These are phyloP conservation scores for Monoraphidium neglectum DNA, from an alignment of 139 green algal genomes.

Conservation along the genomic window DNA sequence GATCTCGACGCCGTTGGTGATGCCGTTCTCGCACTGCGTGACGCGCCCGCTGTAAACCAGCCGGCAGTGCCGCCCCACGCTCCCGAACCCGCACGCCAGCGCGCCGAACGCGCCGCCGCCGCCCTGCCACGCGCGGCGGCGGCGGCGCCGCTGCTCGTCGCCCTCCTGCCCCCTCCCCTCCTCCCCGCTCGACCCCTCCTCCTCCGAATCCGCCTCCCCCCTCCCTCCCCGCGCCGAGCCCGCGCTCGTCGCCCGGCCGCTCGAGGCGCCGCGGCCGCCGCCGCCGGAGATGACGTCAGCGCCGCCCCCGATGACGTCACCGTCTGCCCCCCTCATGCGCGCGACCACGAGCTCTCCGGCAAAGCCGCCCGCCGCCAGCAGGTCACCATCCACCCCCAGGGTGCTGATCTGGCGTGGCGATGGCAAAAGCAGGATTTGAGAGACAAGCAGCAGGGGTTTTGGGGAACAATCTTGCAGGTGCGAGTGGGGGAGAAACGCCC, in stretches of 20 bases:
- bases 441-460: too few relatives aligned
- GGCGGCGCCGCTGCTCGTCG: neutral
- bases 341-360: conserved; percentile 81
- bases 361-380: conserved; percentile 86
- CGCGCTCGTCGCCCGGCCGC: too few relatives aligned
- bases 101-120: too few relatives aligned
- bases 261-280: too few relatives aligned
- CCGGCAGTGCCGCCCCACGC: neutral
- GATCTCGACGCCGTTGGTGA: conserved; percentile 95
- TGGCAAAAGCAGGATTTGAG: too few relatives aligned
- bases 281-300: neutral
- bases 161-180: neutral
- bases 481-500: too few relatives aligned
- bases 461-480: too few relatives aligned
- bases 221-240: too few relatives aligned
- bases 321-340: conserved; percentile 23
- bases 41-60: conserved; percentile 42
- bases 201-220: too few relatives aligned
- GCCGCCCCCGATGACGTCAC: neutral
- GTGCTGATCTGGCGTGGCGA: conserved; percentile 92
- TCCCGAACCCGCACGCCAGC: too few relatives aligned
- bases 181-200: neutral
- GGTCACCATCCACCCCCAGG: conserved; percentile 61
- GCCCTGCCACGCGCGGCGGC: neutral
- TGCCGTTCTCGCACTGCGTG: conserved; percentile 84